Evolutionary conservation across 768 basidiomycete genomes (phyloP), one percentile per base, ranked within the genome.

Genomic region (Royoungia palumana): DNA sequence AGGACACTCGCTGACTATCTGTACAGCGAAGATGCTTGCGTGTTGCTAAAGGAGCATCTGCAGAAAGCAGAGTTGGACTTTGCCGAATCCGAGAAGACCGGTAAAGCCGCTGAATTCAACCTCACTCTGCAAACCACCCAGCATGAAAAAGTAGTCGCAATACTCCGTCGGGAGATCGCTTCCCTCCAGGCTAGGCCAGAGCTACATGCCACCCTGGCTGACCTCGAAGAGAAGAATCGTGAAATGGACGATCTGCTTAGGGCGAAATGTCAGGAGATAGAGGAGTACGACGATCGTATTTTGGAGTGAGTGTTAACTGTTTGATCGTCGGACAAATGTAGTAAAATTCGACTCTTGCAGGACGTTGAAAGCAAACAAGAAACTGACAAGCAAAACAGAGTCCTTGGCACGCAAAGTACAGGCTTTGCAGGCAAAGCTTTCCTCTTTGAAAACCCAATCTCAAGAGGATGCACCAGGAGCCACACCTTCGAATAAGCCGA

Each of bases 301-400:
- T 79, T 91, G 51, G 85, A 85, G 89, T 91, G 68, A 56, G 53
- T 54, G 10, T 34, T 22, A 37, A n/a, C 9, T 20, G 16, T 19
- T 52, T 47, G 14, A 16, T 47, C 42, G 42, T 35, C 41, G 43
- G 41, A 56, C 22, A 44, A 36, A 30, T 35, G 28, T 41, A 22
- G 32, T 35, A 38, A 36, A 46, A 10, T 14, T 32, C 48, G 40
- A 46, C 41, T 55, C 53, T 48, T 14, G 19, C 57, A 91, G 89
- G 56, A 79, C 87, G 64, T 63, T 87, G 53, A 90, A 89, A 66
- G 82, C 85, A 54, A 89, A 87, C 70, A 90, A 89, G 72, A 89
- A 85, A 57, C 72, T 91, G 21, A 71, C 71, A 3, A 71, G 69
- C 48, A 89, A 85, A 66, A 80, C 88, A 34, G 89, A 90, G 47